Evolutionary conservation across 352 stramenopile species (phyloP), one percentile per base, ranked within the genome.

Genomic region (Aphanomyces euteiches): DNA sequence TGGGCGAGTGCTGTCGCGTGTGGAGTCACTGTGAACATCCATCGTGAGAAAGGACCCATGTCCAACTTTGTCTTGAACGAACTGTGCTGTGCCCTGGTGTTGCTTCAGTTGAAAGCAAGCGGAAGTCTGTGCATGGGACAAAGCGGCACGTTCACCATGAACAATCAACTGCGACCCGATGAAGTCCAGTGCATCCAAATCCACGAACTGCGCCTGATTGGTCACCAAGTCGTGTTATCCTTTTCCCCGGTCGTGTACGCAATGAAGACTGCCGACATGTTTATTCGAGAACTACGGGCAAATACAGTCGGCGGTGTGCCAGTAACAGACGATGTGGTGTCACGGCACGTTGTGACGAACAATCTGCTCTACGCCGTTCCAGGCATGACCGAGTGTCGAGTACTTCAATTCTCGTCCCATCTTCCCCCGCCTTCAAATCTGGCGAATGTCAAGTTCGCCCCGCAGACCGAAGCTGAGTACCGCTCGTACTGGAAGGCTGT

Each of bases 401-500:
- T 84, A 3, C 57, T 81, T 7, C 64, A 70, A 67, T 73, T 74
- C 63, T 43, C 56, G 17, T 12, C 59, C 13, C 28, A 47, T 12
- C 3, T 28, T 40, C 66, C 28, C 45, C 40, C 38, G 1, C 48
- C 34, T 19, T 61, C 19, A 17, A 50, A 59, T 56, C 41, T 61
- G n/a, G 36, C n/a, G 40, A 38, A n/a, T 47, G 68, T 66, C 45
- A 59, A 48, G 54, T 48, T 72, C 56, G 41, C 48, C 41, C 78
- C 75, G 19, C 48, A 61, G 54, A 75, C 72, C 4, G 69, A 79
- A n/a, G 69, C 74, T 43, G 77, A 84, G 5, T 82, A 77, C 43
- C 72, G 75, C 65, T 57, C 21, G 10, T 80, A 82, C 28, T 84
- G 78, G 78, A 38, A 75, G 5, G 61, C 70, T 43, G 73, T 82